Evolutionary conservation across 164 flowering plant species (phyloP), one percentile per base, ranked within the genome.

Genomic region (Dillenia suffruticosa): DNA sequence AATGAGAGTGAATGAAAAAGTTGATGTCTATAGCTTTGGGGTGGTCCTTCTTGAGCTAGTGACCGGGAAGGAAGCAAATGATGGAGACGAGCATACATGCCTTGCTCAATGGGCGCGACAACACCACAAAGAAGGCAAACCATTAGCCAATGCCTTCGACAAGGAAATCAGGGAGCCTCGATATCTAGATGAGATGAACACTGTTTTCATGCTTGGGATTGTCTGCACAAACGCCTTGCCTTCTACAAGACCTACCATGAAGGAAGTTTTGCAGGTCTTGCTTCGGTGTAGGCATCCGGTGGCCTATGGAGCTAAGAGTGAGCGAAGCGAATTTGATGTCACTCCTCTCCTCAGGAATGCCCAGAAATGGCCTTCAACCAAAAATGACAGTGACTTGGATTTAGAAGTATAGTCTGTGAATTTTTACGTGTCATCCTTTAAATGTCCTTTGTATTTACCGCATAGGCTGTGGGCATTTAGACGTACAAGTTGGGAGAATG

Each of bases 21-120:
- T 74, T 9, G 96, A 87, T 57, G 89, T 89, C 1, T 91, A 82
- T 55, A 85, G 96, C 68, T 89, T 87, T 32, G 97, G 94, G 5
- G 93, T 89, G 46, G 75, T 91, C 13, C 87, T 91, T 10, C 68
- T 91, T 46, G 97, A 91, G 67, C 70, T 91, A 47, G 74, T 66
- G 8, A 89, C 97, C 0, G 94, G 96, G 49, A 68, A 63, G 56
- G 78, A 76, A 63, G 79, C 90, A 0, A 62, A 67, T 8, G 43
- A 71, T 5, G 89, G 95, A 15, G 86, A 72, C 10, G 91, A 74
- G 46, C 43, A 77, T 22, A 62, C 69, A 7, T 53, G 70, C 56
- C 85, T 88, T 11, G 89, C 80, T 0, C 80, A 85, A 22, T 85
- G 91, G 93, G 84, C 86, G 5, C 72, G 84, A 89, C 63, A 68